Conservation (phyloP, 1,284 basidiomycete genomes). For the Cryptococcus sp. region DNA sequence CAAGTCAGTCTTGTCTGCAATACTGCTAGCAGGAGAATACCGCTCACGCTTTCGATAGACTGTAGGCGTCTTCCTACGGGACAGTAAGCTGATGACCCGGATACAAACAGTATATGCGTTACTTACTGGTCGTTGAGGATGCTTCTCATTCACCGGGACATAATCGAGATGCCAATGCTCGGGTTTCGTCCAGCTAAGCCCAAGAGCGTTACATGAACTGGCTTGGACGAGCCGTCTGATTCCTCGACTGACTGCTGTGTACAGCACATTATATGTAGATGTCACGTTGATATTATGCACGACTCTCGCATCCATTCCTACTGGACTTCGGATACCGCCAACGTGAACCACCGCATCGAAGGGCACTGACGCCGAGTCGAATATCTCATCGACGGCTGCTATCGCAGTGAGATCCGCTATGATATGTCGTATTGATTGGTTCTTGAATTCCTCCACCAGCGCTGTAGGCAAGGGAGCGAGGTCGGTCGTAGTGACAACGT, state of each 20-base stretch:
- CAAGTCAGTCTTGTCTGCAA: too few relatives aligned
- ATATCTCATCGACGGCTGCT: not conserved
- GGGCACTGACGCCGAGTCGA: not conserved
- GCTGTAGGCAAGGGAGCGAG: slow-evolving; percentile 10
- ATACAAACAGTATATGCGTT: too few relatives aligned
- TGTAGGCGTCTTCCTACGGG: too few relatives aligned
- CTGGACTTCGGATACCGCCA: slow-evolving; percentile 47
- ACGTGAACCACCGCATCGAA: slow-evolving; percentile 51
- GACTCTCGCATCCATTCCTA: slow-evolving; percentile 29
- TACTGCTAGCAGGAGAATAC: too few relatives aligned
- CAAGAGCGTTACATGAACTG: slow-evolving; percentile 44
- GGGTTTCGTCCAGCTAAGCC: slow-evolving; percentile 34
- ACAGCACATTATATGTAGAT: slow-evolving; percentile 44
- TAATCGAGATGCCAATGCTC: slow-evolving; percentile 20
- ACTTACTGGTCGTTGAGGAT: slow-evolving; percentile 32
- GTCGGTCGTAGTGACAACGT: slow-evolving; percentile 38
- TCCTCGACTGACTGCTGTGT: slow-evolving; percentile 43
- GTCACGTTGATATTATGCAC: slow-evolving; percentile 50
- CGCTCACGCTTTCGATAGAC: too few relatives aligned
- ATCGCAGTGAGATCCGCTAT: slow-evolving; percentile 33
- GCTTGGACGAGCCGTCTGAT: slow-evolving; percentile 50
- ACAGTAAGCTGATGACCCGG: too few relatives aligned
- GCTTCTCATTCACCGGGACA: slow-evolving; percentile 34
- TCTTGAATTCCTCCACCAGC: slow-evolving; percentile 1
- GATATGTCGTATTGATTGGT: not conserved